Evolutionary conservation across 1,139 yeast species (phyloP).

Genomic region (Hemisphaericaspora subhashii): DNA sequence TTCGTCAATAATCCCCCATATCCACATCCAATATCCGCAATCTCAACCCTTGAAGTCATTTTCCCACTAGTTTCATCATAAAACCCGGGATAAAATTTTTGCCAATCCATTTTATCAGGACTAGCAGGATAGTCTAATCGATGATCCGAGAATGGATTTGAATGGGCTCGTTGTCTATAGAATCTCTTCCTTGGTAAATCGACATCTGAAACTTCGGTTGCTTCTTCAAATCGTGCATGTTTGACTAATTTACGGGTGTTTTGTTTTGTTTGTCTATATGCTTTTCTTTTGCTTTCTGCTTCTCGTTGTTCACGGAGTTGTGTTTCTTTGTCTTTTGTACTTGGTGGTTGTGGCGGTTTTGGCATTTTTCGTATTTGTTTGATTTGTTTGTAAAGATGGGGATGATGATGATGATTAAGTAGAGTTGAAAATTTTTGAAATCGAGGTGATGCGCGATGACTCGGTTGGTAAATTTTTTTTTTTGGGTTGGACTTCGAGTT

Average conservation of each 20-base stretch:
- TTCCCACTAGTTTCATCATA: conserved; percentile 38
- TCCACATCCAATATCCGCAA: conserved; percentile 98
- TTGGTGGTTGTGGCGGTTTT: conserved; percentile 7
- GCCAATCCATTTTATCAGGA: conserved; percentile 90
- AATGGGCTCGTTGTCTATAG: conserved; percentile 96
- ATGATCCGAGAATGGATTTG: conserved; percentile 96
- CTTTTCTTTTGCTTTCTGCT: conserved; percentile 38
- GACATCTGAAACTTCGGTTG: conserved; percentile 19
- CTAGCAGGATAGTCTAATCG: conserved; percentile 80
- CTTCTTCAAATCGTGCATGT: conserved; percentile 28
- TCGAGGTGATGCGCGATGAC: too few species aligned
- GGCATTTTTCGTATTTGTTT: conserved; percentile 5
- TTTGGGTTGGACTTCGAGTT: neutral
- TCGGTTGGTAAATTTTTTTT: neutral
- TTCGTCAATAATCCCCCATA: conserved; percentile 90
- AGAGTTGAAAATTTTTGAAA: neutral
- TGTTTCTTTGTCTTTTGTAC: conserved; percentile 22
- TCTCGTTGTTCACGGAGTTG: conserved; percentile 30
- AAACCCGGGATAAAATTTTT: conserved; percentile 64
- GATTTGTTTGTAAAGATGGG: neutral
- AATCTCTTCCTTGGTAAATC: conserved; percentile 78
- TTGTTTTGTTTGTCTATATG: conserved; percentile 40
- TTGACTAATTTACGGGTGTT: conserved; percentile 34
- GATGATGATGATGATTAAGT: neutral
- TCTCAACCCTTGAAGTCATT: conserved; percentile 60